These are phyloP conservation scores for Blastobotrys buckinghamii DNA, from an alignment of 1,139 yeast species.

Conservation along the genomic window DNA sequence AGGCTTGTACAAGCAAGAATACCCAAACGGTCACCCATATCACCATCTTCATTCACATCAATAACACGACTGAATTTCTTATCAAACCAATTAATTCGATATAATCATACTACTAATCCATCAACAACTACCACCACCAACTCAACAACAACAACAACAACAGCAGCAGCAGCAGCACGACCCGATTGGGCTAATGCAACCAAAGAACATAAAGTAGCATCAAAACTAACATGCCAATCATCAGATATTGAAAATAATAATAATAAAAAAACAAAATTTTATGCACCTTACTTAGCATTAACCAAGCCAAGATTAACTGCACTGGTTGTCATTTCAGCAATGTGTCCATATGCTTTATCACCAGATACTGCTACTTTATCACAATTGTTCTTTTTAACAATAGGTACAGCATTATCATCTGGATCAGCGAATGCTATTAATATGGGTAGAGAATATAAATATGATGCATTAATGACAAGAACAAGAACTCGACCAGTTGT, in stretches of 20 bases:
- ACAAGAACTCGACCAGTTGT: slow-evolving; percentile 91
- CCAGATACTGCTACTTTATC: slow-evolving; percentile 71
- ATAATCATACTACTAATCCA: background rate
- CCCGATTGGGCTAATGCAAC: slow-evolving; percentile 10
- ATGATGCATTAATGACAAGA: slow-evolving; percentile 81
- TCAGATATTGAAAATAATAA: no score
- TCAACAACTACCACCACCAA: no score
- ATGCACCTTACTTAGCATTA: slow-evolving; percentile 53
- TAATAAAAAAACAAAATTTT: slow-evolving; percentile 12
- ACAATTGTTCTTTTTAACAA: slow-evolving; percentile 63
- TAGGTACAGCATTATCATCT: slow-evolving; percentile 83
- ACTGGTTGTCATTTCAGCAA: slow-evolving; percentile 82
- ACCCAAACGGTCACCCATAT: background rate
- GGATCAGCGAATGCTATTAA: slow-evolving; percentile 96
- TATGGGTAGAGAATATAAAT: slow-evolving; percentile 94
- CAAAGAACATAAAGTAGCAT: background rate
- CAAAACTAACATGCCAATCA: slow-evolving; percentile 26
- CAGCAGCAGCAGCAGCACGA: background rate
- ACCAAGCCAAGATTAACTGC: slow-evolving; percentile 87
- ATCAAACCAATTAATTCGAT: slow-evolving; percentile 1
- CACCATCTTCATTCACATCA: background rate
- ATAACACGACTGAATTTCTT: background rate
- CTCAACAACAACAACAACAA: background rate
- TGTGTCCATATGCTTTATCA: slow-evolving; percentile 89
- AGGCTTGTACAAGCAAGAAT: slow-evolving; percentile 2